Conservation (phyloP, 805 yeast genomes). For the Debaryomyces hansenii region DNA sequence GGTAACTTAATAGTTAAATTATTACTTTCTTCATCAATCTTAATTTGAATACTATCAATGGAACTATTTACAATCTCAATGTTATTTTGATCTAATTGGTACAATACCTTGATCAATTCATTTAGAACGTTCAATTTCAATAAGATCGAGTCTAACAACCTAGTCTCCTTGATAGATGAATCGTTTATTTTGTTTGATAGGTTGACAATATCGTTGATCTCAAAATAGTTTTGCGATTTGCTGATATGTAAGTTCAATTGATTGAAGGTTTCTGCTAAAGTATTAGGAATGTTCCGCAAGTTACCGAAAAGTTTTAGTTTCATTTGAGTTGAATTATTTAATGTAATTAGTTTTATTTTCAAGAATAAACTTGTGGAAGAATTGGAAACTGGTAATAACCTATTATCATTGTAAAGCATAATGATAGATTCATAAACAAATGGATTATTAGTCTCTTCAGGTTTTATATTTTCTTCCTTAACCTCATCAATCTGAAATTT, state of each 20-base stretch:
- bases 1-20: slow-evolving; percentile 19
- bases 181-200: slow-evolving; percentile 24
- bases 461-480: slow-evolving; percentile 1
- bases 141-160: slow-evolving; percentile 26
- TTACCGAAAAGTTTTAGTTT: slow-evolving; percentile 26
- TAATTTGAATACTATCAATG: slow-evolving; percentile 27
- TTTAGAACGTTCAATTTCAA: slow-evolving; percentile 29
- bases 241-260: slow-evolving; percentile 21
- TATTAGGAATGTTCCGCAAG: slow-evolving; percentile 23
- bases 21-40: slow-evolving; percentile 23
- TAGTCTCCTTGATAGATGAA: slow-evolving; percentile 6
- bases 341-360: slow-evolving; percentile 23
- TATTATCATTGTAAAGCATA: slow-evolving; percentile 22
- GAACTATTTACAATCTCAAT: slow-evolving; percentile 26
- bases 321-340: slow-evolving; percentile 21
- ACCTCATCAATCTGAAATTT: slow-evolving; percentile 12
- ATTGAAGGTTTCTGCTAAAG: slow-evolving; percentile 16
- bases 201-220: slow-evolving; percentile 27
- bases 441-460: slow-evolving; percentile 4
- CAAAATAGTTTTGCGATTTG: slow-evolving; percentile 23
- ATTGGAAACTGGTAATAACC: slow-evolving; percentile 32
- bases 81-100: slow-evolving; percentile 29
- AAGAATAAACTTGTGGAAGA: slow-evolving; percentile 35
- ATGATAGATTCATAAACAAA: slow-evolving; percentile 23
- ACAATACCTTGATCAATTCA: slow-evolving; percentile 31